These are phyloP conservation scores for Gastroboletus turbinatus DNA, from an alignment of 1,284 basidiomycete genomes.

Conservation along the genomic window DNA sequence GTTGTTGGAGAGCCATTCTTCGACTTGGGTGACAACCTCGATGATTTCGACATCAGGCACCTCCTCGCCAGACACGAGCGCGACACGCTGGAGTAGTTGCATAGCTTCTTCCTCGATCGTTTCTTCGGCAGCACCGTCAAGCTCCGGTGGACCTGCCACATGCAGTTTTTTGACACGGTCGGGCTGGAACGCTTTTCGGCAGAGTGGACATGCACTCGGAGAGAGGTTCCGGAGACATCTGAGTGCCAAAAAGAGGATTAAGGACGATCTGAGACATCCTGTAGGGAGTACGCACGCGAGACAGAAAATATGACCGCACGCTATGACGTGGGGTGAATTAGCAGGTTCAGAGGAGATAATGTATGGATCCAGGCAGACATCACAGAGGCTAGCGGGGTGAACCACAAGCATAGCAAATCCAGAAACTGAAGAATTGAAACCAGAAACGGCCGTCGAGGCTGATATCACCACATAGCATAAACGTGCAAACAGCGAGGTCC, in stretches of 20 bases:
- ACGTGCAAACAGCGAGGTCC: slow-evolving; percentile 30
- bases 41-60: slow-evolving; percentile 42
- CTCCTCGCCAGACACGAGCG: slow-evolving; percentile 45
- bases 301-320: slow-evolving; percentile 73
- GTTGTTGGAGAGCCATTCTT: slow-evolving; percentile 43
- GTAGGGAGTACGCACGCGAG: slow-evolving; percentile 44
- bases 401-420: slow-evolving; percentile 48
- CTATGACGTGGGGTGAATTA: slow-evolving; percentile 59
- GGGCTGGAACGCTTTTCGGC: slow-evolving; percentile 54
- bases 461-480: slow-evolving; percentile 37
- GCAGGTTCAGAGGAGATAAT: slow-evolving; percentile 42
- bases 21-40: slow-evolving; percentile 45
- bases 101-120: slow-evolving; percentile 31
- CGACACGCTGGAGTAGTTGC: slow-evolving; percentile 47
- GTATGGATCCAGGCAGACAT: slow-evolving; percentile 66
- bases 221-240: slow-evolving; percentile 53
- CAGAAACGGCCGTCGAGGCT: slow-evolving; percentile 26
- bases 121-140: slow-evolving; percentile 34
- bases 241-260: slow-evolving; percentile 1
- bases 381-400: slow-evolving; percentile 64
- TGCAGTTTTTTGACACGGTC: slow-evolving; percentile 60
- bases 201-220: slow-evolving; percentile 60
- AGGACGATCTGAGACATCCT: slow-evolving; percentile 11
- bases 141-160: slow-evolving; percentile 45
- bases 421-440: slow-evolving; percentile 21